Evolutionary conservation across 1,284 basidiomycete species (phyloP), one percentile per base, ranked within the genome.

Genomic region (Trametes polyzona): DNA sequence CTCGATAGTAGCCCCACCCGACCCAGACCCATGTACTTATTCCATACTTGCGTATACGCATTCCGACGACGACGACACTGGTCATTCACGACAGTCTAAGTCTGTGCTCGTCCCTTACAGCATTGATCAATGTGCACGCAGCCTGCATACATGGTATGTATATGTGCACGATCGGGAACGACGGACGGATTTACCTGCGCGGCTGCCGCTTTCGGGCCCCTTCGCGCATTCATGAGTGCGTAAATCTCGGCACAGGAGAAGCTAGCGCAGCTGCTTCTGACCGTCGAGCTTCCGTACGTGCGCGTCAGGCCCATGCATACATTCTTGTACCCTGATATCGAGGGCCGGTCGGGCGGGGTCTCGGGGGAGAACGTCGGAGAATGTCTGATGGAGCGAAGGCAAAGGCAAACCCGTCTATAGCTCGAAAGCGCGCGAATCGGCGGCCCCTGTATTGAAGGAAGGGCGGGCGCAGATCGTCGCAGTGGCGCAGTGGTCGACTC

Each of bases 221-320:
- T 4, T 4, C 21, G 7, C 19, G 10, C 8, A 43, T 35, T 24
- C 44, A 30, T 14, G 12, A n/a, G 44, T 33, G 44, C 44, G 44
- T 47, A 35, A 47, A 47, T 47, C 44, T 47, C 44, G 44, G 44
- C n/a, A n/a, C n/a, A n/a, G n/a, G n/a, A n/a, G n/a, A n/a, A n/a
- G n/a, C n/a, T 23, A 21, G 19, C 32, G 16, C 30, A 4, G 44
- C 32, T 12, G 6, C 30, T 47, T 47, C 44, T 43, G 16, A n/a
- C n/a, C n/a, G n/a, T n/a, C n/a, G n/a, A n/a, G n/a, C n/a, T n/a
- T n/a, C n/a, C 36, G 24, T 12, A n/a, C 6, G 26, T n/a, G 16
- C 11, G 14, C 3, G 12, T 26, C 40, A 12, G 21, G 19, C 8
- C 17, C 19, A 30, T 30, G 29, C 29, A 35, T 16, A 16, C 4